Evolutionary conservation across 192 early-diverging fungal genomes (phyloP), one percentile per base, ranked within the genome.

Genomic region (Physocladia obscura): DNA sequence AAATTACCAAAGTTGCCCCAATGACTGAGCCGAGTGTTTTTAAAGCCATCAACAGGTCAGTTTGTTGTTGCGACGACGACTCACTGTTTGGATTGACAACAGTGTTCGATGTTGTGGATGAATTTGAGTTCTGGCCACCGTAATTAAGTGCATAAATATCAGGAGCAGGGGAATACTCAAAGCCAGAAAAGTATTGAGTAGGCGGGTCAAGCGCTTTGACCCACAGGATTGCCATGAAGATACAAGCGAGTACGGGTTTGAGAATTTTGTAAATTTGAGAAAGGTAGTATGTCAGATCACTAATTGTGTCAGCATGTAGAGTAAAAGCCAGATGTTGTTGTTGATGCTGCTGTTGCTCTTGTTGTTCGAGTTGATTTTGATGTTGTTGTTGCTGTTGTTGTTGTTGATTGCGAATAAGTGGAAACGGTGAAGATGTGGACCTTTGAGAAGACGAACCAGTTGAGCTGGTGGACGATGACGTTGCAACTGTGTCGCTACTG

Each of bases 141-240:
- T 38, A 56, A 32, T 68, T 57, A 36, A 68, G 54, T 19, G 65
- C 73, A 54, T 69, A 74, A n/a, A 74, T 67, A 22, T 61, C 57
- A 34, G 57, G 57, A 40, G 57, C n/a, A 24, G 58, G 34, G 21
- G 62, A 26, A 26, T 37, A 37, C 15, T 57, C 29, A 22, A 44
- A 17, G 36, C 76, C 76, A 52, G 74, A 71, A 24, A 83, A 91
- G 61, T 84, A 76, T 29, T 62, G 77, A 67, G 76, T 67, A 24
- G 77, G 81, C 60, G 26, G 76, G 4, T 74, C 69, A 22, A 78
- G 75, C n/a, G 92, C 72, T 61, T 94, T 94, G 55, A 94, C 91
- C 93, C 93, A 94, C 32, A 94, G 75, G 39, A 94, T 88, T 32
- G 86, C 84, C 17, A 93, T 77, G n/a, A 85, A 62, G 63, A 94